Evolutionary conservation across 768 basidiomycete genomes (phyloP).

Genomic region (Termitomyces sp.): DNA sequence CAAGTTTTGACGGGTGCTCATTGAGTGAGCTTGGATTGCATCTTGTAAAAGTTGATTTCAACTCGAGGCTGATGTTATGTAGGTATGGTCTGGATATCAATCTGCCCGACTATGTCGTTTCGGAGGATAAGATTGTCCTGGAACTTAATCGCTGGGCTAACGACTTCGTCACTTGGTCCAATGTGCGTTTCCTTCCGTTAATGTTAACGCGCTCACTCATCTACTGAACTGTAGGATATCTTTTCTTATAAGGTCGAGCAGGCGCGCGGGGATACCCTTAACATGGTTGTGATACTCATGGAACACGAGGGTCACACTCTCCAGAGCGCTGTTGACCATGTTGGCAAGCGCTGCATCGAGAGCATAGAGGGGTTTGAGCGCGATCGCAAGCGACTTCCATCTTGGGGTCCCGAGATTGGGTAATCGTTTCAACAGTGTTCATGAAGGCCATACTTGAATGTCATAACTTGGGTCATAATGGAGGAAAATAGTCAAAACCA

Average conservation of each 20-base stretch:
- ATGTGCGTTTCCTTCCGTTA: conserved; percentile 40
- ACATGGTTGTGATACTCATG: conserved; percentile 74
- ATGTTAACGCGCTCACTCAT: background rate
- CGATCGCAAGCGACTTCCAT: conserved; percentile 47
- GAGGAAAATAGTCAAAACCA: conserved; percentile 16
- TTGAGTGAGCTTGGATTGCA: conserved; percentile 45
- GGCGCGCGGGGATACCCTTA: conserved; percentile 63
- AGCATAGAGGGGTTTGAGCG: conserved; percentile 51
- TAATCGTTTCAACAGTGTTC: no score
- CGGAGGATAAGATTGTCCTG: conserved; percentile 56
- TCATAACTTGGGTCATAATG: no score
- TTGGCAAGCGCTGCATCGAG: conserved; percentile 57
- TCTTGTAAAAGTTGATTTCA: background rate
- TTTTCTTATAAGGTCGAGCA: conserved; percentile 78
- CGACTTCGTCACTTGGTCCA: conserved; percentile 82
- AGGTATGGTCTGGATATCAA: conserved; percentile 66
- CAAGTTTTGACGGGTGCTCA: conserved; percentile 73
- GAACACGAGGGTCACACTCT: conserved; percentile 50
- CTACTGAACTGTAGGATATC: conserved; percentile 46
- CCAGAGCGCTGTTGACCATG: conserved; percentile 60
- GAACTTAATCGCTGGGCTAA: conserved; percentile 67
- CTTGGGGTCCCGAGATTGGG: conserved; percentile 61
- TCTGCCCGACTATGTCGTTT: conserved; percentile 69
- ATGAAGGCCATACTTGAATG: no score
- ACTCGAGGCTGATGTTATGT: background rate